phyloP scores from a whole-genome alignment of 805 yeast species.

The Yamadazyma scolyti region DNA sequence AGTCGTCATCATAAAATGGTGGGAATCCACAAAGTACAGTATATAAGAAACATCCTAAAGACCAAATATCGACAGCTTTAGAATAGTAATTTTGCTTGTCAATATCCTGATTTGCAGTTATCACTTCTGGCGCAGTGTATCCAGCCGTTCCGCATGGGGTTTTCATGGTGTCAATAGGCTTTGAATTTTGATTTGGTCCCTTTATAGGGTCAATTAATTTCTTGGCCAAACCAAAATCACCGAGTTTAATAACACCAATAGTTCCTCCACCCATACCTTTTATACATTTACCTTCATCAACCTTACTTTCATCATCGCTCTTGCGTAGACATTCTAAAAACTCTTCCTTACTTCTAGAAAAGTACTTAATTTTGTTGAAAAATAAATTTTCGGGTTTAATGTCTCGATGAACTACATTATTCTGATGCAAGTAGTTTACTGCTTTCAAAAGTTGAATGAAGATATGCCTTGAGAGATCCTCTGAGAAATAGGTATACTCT shows the following conservation, averaged over 20 bases:
- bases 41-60: constrained; percentile 66
- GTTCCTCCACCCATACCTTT: constrained; percentile 59
- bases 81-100: constrained; percentile 48
- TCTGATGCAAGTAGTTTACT: constrained; percentile 61
- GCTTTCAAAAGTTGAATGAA: constrained; percentile 70
- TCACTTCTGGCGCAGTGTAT: constrained; percentile 72
- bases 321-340: constrained; percentile 30
- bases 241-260: constrained; percentile 60
- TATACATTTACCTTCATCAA: constrained; percentile 58
- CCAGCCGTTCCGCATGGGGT: constrained; percentile 80
- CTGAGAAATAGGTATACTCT: constrained; percentile 71
- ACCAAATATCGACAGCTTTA: constrained; percentile 71
- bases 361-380: constrained; percentile 51
- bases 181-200: constrained; percentile 11
- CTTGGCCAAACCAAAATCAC: constrained; percentile 70
- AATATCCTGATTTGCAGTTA: constrained; percentile 27
- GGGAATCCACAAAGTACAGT: constrained; percentile 72
- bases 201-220: constrained; percentile 34
- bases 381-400: constrained; percentile 78
- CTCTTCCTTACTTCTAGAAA: constrained; percentile 34
- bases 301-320: constrained; percentile 57
- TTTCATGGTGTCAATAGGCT: constrained; percentile 35
- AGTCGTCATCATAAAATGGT: constrained; percentile 72
- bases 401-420: constrained; percentile 74
- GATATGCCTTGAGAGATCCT: constrained; percentile 67